Conservation (phyloP, 345 rosid species). For the Balakata baccata region DNA sequence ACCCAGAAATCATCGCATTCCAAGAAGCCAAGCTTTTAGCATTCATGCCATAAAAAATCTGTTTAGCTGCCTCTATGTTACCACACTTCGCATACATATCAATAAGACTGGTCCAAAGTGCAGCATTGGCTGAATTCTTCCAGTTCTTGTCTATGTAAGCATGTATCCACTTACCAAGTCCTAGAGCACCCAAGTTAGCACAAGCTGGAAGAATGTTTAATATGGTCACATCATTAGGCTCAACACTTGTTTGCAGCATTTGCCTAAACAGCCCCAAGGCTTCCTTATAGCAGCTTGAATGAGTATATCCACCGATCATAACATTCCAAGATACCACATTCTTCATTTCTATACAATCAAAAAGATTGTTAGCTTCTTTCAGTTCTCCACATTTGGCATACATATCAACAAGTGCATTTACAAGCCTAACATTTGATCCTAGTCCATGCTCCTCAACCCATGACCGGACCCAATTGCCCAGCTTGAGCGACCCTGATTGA, state of each 20-base stretch:
- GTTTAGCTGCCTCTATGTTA: conserved; percentile 15
- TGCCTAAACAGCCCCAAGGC: conserved; percentile 16
- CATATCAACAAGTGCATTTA: conserved; percentile 66
- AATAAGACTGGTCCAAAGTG: conserved; percentile 27
- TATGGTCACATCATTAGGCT: conserved; percentile 29
- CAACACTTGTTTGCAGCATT: conserved; percentile 22
- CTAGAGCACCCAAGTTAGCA: conserved; percentile 24
- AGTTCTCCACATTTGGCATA: conserved; percentile 54
- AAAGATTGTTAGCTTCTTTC: conserved; percentile 18
- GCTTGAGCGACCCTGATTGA: conserved; percentile 43
- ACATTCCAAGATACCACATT: conserved; percentile 30
- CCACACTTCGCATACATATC: conserved; percentile 35
- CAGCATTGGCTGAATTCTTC: conserved; percentile 1
- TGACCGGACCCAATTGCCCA: conserved; percentile 51
- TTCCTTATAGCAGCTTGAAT: conserved; percentile 15
- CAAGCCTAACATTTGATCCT: conserved; percentile 41
- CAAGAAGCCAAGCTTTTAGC: conserved; percentile 22
- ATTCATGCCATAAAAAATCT: conserved; percentile 17
- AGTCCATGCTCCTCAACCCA: conserved; percentile 45
- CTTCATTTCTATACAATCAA: conserved; percentile 14
- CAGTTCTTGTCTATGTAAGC: conserved; percentile 16
- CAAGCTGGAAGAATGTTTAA: conserved; percentile 24
- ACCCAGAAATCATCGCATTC: conserved; percentile 31
- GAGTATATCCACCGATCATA: conserved; percentile 28
- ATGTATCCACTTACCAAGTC: conserved; percentile 29